Evolutionary conservation across 257 asterid species (phyloP).

Genomic region (Penstemon eatonii): DNA sequence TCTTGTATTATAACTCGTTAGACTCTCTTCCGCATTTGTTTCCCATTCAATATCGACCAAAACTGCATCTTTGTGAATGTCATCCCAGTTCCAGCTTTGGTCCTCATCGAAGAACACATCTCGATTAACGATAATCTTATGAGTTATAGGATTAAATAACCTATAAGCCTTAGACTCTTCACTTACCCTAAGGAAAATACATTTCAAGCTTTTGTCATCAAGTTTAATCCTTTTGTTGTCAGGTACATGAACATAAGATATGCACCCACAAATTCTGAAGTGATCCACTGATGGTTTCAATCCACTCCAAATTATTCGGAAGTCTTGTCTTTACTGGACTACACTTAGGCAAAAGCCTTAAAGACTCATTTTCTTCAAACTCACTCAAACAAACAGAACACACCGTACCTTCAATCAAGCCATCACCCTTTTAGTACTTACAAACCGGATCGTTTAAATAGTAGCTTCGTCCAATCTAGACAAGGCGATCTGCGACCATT

Average conservation of each 20-base stretch:
- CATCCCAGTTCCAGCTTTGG: not conserved
- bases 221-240: not conserved
- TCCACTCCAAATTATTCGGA: not conserved
- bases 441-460: slow-evolving; percentile 61
- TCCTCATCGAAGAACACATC: not conserved
- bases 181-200: no score
- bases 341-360: slow-evolving; percentile 86
- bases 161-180: no score
- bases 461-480: slow-evolving; percentile 59
- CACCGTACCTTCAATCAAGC: slow-evolving; percentile 59
- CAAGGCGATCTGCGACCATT: slow-evolving; percentile 37
- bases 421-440: slow-evolving; percentile 49
- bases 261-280: not conserved
- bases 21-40: no score
- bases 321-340: slow-evolving; percentile 28
- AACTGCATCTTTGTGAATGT: not conserved
- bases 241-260: not conserved
- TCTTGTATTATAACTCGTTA: no score
- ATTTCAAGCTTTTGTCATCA: not conserved
- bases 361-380: slow-evolving; percentile 59
- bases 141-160: no score
- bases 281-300: not conserved
- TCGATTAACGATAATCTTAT: not conserved
- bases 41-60: not conserved
- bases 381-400: slow-evolving; percentile 79